Base-by-base conservation (phyloP, 495 filamentous ascomycete genomes). In the Hyaloscypha finlandica region DNA sequence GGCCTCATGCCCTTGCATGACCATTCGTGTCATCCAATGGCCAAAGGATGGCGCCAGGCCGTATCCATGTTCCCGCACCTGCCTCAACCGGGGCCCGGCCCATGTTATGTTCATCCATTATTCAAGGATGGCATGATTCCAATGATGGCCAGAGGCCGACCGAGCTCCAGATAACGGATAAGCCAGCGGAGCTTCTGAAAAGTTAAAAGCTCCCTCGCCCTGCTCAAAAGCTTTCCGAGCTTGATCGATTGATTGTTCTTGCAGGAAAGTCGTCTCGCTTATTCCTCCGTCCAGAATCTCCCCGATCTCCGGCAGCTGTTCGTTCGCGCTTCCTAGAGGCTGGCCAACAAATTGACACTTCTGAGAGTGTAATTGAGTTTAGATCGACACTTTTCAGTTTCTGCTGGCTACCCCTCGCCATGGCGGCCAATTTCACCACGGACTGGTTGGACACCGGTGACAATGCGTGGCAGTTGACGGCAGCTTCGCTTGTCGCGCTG, bases 381-480 rank as follows among this genome's bases (percentile, higher is more conserved):
- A 52, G 33, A 22, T 42, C 19, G 11, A 25, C 25, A 52, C 61
- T 52, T 45, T 35, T 59, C 55, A 5, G 29, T 56, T 56, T 32
- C 4, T 29, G 6, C 22, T 56, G 16, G 20, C 53, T n/a, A 29
- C 3, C 19, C 22, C 30, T 29, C 53, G 19, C 3, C 29, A 32
- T 33, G 56, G 4, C 54, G 37, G 45, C 53, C 51, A 65, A 65
- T 33, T 58, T 32, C 55, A 65, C 63, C 4, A 59, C 55, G n/a
- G 33, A 52, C 1, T 69, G 67, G 67, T 29, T 69, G 57, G 74
- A 82, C 63, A 81, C 76, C 57, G 84, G 84, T 62, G 81, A 86
- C 72, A 80, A 85, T 72, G 82, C 84, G 64, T 86, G 84, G 84
- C 84, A 86, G 71, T 73, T 86, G 31, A 85, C 84, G n/a, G 84